Percentiles rank a stretch among this genome's conserved stretches.
These are phyloP conservation scores for Cryptococcus sp. DNA, from an alignment of 1,284 basidiomycete species.

Conservation along the genomic window DNA sequence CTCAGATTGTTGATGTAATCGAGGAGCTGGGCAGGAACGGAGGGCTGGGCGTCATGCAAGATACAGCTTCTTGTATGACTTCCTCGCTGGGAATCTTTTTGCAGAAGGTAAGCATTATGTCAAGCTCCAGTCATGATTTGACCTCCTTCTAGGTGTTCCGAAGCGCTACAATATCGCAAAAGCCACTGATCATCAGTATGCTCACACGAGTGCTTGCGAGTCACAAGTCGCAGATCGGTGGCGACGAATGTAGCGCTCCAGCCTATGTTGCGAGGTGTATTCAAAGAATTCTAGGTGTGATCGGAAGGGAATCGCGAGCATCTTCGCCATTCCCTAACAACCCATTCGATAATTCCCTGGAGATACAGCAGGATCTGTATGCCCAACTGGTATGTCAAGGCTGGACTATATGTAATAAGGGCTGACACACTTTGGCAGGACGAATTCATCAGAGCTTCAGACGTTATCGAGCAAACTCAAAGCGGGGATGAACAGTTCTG, in stretches of 20 bases:
- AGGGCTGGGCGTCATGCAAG: slow-evolving; percentile 32
- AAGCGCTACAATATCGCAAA: slow-evolving; percentile 14
- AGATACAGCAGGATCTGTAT: not conserved
- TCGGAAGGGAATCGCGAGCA: slow-evolving; percentile 17
- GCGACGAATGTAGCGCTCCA: slow-evolving; percentile 12
- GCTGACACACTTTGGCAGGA: not conserved
- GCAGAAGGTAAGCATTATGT: slow-evolving; percentile 16
- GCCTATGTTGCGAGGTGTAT: slow-evolving; percentile 25
- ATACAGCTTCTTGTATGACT: slow-evolving; percentile 33
- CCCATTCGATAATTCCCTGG: not conserved
- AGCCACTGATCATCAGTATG: slow-evolving; percentile 17
- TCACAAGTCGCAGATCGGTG: slow-evolving; percentile 10
- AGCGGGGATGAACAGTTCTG: too few species aligned
- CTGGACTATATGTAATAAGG: not conserved
- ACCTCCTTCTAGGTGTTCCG: slow-evolving; percentile 21
- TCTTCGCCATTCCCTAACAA: slow-evolving; percentile 2
- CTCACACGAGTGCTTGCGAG: slow-evolving; percentile 16
- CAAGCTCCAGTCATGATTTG: not conserved
- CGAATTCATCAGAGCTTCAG: not conserved
- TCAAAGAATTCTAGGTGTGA: slow-evolving; percentile 15
- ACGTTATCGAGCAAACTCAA: too few species aligned
- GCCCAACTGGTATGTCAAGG: not conserved
- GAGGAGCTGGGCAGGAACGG: slow-evolving; percentile 26
- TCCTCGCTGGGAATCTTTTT: slow-evolving; percentile 24
- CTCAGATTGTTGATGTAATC: slow-evolving; percentile 27